phyloP scores from a whole-genome alignment of 805 yeast species.

The Candida suzukii region DNA sequence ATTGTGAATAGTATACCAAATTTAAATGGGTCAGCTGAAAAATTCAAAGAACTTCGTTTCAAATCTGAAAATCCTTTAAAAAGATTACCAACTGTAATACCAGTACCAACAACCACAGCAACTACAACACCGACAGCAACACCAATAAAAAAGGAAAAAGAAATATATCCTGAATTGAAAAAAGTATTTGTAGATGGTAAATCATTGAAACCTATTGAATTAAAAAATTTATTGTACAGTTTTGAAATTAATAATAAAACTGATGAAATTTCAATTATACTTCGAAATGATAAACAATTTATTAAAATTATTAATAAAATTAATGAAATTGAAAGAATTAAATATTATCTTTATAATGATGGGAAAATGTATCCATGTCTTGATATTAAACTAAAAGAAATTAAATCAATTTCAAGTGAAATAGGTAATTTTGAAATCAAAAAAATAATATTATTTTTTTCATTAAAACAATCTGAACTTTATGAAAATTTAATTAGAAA shows the following conservation, averaged over 20 bases:
- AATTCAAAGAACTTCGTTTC: no score
- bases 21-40: no score
- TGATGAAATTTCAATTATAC: no score
- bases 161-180: background rate
- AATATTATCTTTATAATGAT: no score
- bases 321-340: background rate
- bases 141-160: no score
- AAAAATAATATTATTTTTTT: background rate
- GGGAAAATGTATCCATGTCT: background rate
- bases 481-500: background rate
- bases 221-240: no score
- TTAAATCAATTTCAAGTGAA: background rate
- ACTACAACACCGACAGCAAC: background rate
- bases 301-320: no score
- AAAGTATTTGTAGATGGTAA: background rate
- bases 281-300: background rate
- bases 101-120: background rate
- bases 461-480: background rate
- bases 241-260: no score
- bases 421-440: background rate
- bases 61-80: no score
- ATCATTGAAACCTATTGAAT: no score
- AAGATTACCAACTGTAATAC: background rate
- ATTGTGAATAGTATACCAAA: no score
- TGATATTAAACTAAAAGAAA: background rate